Evolutionary conservation across 139 green algal species (phyloP).

Genomic region (Desmodesmus armatus): DNA sequence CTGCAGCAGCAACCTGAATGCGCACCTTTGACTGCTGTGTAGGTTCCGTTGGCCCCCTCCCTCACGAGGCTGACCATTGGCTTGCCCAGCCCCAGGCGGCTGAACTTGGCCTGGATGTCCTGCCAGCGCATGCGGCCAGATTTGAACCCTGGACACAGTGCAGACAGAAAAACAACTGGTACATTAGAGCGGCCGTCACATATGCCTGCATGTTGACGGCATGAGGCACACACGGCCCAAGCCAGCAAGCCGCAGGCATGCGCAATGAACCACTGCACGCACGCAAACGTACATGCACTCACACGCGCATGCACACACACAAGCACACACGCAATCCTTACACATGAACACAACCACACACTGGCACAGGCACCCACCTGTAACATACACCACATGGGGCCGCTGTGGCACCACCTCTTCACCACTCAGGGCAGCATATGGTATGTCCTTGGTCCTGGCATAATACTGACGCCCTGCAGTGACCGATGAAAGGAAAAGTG

Average conservation of each 20-base stretch:
- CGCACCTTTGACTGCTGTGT: neutral
- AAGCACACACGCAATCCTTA: no score
- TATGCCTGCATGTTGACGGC: no score
- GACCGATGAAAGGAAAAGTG: neutral
- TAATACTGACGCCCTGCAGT: conserved; percentile 27
- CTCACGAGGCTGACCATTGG: neutral
- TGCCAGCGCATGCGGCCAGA: neutral
- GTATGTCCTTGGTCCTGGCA: neutral
- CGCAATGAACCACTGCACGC: no score
- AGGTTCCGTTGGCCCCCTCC: neutral
- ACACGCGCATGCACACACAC: no score
- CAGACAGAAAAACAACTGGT: no score
- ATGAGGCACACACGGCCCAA: no score
- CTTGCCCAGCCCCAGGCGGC: neutral
- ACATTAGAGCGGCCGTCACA: no score
- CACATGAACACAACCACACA: no score
- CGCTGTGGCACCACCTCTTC: conserved; percentile 36
- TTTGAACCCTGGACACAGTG: no score
- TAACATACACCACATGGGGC: conserved; percentile 50
- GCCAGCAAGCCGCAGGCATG: no score
- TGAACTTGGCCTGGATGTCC: neutral
- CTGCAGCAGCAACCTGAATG: neutral
- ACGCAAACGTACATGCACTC: no score
- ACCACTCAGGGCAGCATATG: conserved; percentile 44
- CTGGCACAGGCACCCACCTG: no score